These are phyloP conservation scores for Lichtheimia corymbifera DNA, from an alignment of 371 early-diverging fungal genomes.

Conservation along the genomic window DNA sequence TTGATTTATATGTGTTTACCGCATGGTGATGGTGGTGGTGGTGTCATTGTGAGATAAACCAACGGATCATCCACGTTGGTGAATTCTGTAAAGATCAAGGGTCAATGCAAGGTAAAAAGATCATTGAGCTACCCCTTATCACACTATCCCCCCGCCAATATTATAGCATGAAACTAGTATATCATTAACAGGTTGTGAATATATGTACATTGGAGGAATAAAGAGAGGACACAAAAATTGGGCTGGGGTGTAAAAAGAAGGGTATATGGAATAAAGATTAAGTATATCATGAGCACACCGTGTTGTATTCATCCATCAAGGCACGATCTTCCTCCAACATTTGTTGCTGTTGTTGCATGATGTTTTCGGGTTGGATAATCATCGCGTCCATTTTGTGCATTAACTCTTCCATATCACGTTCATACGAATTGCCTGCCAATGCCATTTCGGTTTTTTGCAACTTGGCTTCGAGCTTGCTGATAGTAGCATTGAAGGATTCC, in stretches of 20 bases:
- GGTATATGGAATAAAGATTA: not conserved
- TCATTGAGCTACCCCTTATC: too few relatives aligned
- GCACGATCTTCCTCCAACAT: not conserved
- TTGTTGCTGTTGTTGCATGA: conserved; percentile 3
- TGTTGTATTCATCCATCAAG: not conserved
- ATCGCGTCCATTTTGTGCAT: conserved; percentile 26
- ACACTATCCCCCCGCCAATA: too few relatives aligned
- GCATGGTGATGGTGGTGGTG: too few relatives aligned
- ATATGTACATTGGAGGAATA: too few relatives aligned
- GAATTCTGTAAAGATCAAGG: too few relatives aligned
- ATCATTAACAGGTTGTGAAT: too few relatives aligned
- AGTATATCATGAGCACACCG: not conserved
- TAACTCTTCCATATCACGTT: conserved; percentile 21
- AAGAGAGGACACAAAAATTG: not conserved
- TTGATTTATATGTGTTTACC: too few relatives aligned
- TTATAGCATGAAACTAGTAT: too few relatives aligned
- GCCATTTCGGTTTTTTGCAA: conserved; percentile 29
- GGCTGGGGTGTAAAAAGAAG: not conserved
- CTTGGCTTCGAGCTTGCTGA: conserved; percentile 24
- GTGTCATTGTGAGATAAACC: too few relatives aligned
- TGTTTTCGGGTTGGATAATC: conserved; percentile 18
- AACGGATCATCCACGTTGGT: too few relatives aligned
- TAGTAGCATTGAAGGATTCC: conserved; percentile 20
- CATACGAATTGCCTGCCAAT: conserved; percentile 11
- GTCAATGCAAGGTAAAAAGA: too few relatives aligned